phyloP scores from a whole-genome alignment of 495 filamentous ascomycete genomes.

The Umbilicaria muhlenbergii region DNA sequence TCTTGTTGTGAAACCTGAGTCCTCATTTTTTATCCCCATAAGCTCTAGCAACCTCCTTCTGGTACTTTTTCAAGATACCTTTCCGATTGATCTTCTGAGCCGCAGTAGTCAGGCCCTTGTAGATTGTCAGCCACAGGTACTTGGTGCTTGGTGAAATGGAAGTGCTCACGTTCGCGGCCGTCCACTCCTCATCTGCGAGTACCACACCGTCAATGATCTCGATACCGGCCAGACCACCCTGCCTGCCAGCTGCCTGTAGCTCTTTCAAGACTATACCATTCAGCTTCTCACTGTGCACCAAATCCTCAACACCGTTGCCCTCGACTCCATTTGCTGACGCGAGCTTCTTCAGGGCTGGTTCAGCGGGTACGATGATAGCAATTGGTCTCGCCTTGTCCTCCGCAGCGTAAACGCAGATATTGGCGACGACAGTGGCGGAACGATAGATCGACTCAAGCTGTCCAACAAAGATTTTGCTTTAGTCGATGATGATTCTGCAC shows the following conservation, averaged over 20 bases:
- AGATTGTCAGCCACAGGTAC: background rate
- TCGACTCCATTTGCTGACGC: constrained; percentile 55
- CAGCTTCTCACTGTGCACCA: constrained; percentile 74
- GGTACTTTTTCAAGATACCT: constrained; percentile 31
- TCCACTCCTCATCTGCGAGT: constrained; percentile 94
- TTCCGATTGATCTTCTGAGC: constrained; percentile 41
- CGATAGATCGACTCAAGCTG: constrained; percentile 88
- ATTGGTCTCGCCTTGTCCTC: constrained; percentile 67
- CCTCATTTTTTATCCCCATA: constrained; percentile 14
- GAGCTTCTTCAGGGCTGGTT: constrained; percentile 71
- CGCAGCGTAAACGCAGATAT: constrained; percentile 91
- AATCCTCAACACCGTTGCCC: constrained; percentile 55
- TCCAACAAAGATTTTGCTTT: background rate
- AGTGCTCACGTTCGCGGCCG: constrained; percentile 75
- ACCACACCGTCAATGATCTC: constrained; percentile 92
- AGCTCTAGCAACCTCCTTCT: constrained; percentile 30
- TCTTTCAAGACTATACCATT: constrained; percentile 66
- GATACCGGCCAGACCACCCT: constrained; percentile 64
- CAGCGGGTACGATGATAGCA: constrained; percentile 85
- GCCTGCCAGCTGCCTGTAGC: constrained; percentile 57
- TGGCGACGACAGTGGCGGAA: constrained; percentile 66
- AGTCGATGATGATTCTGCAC: background rate
- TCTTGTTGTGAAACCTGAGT: too few species aligned
- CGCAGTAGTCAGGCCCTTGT: constrained; percentile 35
- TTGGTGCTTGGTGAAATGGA: background rate